Percentiles rank a stretch among this genome's conserved stretches.
phyloP scores from a whole-genome alignment of 1,284 basidiomycete genomes.

The Marasmius tenuissimus region DNA sequence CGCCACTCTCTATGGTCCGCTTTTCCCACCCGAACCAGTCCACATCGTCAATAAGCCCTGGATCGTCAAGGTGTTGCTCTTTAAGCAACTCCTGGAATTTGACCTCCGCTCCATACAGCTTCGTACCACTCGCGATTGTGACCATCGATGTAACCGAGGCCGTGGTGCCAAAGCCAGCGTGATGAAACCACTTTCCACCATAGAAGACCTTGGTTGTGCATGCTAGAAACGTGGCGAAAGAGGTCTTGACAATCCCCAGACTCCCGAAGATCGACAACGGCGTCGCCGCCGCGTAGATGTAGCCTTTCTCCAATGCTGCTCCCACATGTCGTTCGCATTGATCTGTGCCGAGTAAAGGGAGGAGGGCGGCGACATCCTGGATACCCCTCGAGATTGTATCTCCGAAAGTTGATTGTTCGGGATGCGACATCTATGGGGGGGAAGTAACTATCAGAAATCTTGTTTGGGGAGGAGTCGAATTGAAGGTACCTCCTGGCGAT shows the following conservation, averaged over 20 bases:
- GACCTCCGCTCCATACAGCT: background rate
- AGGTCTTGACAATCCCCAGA: slow-evolving; percentile 7
- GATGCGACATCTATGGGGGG: background rate
- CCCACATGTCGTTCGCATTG: slow-evolving; percentile 10
- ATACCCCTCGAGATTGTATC: background rate
- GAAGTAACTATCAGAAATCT: background rate
- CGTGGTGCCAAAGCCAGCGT: background rate
- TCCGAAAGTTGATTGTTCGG: background rate
- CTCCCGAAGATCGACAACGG: slow-evolving; percentile 12
- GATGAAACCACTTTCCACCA: background rate
- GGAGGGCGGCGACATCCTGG: slow-evolving; percentile 9
- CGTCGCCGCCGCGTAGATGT: slow-evolving; percentile 9
- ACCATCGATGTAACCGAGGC: background rate
- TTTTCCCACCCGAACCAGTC: background rate
- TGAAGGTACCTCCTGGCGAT: background rate
- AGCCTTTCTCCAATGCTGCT: slow-evolving; percentile 7
- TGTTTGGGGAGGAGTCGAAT: background rate
- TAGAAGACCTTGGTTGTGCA: background rate
- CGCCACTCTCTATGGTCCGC: background rate
- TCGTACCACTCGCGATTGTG: background rate
- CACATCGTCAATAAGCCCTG: background rate
- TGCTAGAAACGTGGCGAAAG: slow-evolving; percentile 1
- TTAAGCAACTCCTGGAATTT: background rate
- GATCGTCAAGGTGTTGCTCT: background rate
- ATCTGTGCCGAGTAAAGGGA: slow-evolving; percentile 9